Evolutionary conservation across 441 rosid species (phyloP), one percentile per base, ranked within the genome.

Genomic region (Pelargonium citronellum): DNA sequence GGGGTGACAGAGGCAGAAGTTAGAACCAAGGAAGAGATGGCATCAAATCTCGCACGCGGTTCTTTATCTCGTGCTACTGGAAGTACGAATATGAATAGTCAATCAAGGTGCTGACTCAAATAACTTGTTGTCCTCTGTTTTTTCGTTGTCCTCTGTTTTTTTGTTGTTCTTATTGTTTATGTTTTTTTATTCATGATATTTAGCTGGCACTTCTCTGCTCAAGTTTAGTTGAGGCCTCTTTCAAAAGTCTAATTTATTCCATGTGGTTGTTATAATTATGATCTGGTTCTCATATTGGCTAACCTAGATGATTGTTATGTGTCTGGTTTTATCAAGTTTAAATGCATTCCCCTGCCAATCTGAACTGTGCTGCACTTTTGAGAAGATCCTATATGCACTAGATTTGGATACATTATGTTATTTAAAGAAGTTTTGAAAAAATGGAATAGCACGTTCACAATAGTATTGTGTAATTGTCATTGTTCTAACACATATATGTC

Each of bases 1-100:
- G 99, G 99, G 2, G 97, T 95, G 22, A 89, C 91, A 30, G 99
- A 95, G 75, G 84, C 97, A n/a, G 99, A 95, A 85, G 97, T 91
- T 43, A 83, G 82, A 70, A 85, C 82, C 2, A 92, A 87, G 75
- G 97, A 90, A 76, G 97, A 95, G 83, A 95, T 95, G 99, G 89
- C 87, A 3, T 87, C 90, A 0, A 84, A 75, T 79, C 73, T 95
- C 55, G 82, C 88, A 0, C 82, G 89, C 10, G 99, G 99, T 69
- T 95, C 99, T 51, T 51, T 90, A 71, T 47, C 86, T 53, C 96
- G 97, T 64, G 99, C 99, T 37, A 95, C 99, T 63, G 99, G 84
- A 11, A 95, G 99, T 73, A 94, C 99, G n/a, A 91, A 91, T 65
- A 94, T 94, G 99, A 94, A 94, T 71, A 94, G 92, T 75, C 99